Conservation (phyloP, 208 protist species). For the Leishmania gerbilli region DNA sequence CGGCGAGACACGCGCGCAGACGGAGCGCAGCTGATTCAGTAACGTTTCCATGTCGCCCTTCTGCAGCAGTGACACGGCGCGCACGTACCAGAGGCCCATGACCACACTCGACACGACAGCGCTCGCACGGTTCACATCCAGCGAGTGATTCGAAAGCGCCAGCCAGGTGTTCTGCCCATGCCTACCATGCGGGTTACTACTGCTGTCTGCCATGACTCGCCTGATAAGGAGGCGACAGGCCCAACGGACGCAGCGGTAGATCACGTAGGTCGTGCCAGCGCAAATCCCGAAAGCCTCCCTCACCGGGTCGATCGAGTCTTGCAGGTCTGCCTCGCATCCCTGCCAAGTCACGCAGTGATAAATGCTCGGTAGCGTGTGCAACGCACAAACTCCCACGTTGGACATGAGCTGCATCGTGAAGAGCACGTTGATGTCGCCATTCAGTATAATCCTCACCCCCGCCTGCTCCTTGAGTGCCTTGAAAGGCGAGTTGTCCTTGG, state of each 20-base stretch:
- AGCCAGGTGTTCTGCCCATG: conserved; percentile 33
- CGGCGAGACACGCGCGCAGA: conserved; percentile 52
- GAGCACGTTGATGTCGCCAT: conserved; percentile 73
- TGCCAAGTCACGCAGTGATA: conserved; percentile 50
- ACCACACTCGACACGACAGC: conserved; percentile 42
- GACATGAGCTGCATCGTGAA: conserved; percentile 74
- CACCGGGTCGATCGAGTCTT: conserved; percentile 44
- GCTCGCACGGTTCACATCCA: conserved; percentile 40
- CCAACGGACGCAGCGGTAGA: conserved; percentile 59
- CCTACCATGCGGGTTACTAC: neutral
- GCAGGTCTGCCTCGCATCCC: conserved; percentile 36
- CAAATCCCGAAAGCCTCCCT: conserved; percentile 75
- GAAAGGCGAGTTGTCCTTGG: conserved; percentile 22
- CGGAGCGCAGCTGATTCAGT: conserved; percentile 41
- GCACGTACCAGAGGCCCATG: conserved; percentile 64
- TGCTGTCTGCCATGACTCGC: conserved; percentile 31
- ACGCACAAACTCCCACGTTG: conserved; percentile 51
- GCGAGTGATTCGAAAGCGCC: conserved; percentile 17
- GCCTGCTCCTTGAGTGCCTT: conserved; percentile 35
- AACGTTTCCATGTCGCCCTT: conserved; percentile 39
- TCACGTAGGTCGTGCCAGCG: conserved; percentile 56
- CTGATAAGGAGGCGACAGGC: conserved; percentile 39
- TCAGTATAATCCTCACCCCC: conserved; percentile 50
- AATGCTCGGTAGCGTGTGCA: conserved; percentile 84
- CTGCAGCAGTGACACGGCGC: conserved; percentile 60